Percentiles rank a stretch among this genome's conserved stretches.
phyloP scores from a whole-genome alignment of 2,329 filamentous ascomycete species.

The Cladosporium sp. region DNA sequence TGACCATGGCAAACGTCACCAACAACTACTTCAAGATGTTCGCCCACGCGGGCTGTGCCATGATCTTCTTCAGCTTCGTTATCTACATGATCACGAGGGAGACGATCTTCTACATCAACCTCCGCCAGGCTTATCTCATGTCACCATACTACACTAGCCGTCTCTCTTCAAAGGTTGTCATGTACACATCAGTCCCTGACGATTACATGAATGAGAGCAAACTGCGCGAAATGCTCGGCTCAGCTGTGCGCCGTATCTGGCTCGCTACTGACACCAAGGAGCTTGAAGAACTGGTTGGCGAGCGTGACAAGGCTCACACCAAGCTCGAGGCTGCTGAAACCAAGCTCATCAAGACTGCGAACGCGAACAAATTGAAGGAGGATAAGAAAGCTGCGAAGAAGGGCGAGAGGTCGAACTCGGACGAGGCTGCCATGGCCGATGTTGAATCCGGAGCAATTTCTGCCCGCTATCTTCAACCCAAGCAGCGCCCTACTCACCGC shows the following conservation, averaged over 20 bases:
- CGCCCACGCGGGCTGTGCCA: constrained; percentile 75
- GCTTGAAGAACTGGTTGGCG: constrained; percentile 74
- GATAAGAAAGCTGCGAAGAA: constrained; percentile 65
- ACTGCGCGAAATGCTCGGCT: constrained; percentile 74
- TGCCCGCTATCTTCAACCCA: constrained; percentile 67
- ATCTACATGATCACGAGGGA: constrained; percentile 86
- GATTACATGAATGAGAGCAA: constrained; percentile 73
- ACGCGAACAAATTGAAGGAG: constrained; percentile 65
- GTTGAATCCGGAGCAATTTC: constrained; percentile 67
- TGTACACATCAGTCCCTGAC: constrained; percentile 80
- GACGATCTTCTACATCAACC: constrained; percentile 84
- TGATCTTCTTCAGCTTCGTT: constrained; percentile 81
- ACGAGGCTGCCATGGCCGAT: constrained; percentile 51
- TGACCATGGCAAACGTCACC: constrained; percentile 76
- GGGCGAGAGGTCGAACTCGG: constrained; percentile 34
- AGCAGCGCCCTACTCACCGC: constrained; percentile 73
- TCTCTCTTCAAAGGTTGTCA: constrained; percentile 83
- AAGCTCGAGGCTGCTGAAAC: constrained; percentile 84
- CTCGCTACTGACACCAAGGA: constrained; percentile 72
- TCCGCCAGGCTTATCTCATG: constrained; percentile 87
- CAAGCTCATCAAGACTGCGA: constrained; percentile 74
- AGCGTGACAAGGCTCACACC: constrained; percentile 74
- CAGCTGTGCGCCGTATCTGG: constrained; percentile 79
- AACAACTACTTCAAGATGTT: constrained; percentile 65
- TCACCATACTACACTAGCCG: constrained; percentile 79